Conservation (phyloP, 805 yeast genomes). For the Diddensiella santjacobensis region DNA sequence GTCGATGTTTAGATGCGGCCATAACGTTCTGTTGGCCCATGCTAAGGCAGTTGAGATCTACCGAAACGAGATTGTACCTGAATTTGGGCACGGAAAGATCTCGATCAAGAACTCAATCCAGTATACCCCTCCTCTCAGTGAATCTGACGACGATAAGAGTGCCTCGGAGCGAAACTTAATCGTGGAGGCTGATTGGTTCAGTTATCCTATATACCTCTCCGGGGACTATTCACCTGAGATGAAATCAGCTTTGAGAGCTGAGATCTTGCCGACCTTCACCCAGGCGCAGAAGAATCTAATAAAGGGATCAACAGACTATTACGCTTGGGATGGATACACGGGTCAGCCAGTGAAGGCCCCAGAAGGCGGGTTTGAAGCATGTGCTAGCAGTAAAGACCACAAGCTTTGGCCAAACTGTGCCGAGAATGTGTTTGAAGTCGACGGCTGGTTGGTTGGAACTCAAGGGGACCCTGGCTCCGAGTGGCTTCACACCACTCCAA, state of each 20-base stretch:
- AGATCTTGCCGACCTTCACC: conserved; percentile 26
- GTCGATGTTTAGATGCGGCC: conserved; percentile 17
- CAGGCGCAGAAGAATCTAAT: conserved; percentile 28
- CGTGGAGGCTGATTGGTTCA: conserved; percentile 27
- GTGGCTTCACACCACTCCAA: conserved; percentile 27
- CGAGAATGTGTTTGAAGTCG: conserved; percentile 6
- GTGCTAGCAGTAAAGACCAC: conserved; percentile 27
- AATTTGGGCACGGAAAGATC: conserved; percentile 28
- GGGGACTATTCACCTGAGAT: conserved; percentile 32
- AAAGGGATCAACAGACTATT: conserved; percentile 30
- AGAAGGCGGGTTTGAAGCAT: conserved; percentile 24
- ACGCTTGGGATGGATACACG: conserved; percentile 34
- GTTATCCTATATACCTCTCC: conserved; percentile 29
- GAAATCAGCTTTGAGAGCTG: conserved; percentile 25
- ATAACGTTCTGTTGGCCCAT: conserved; percentile 25
- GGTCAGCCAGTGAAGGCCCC: conserved; percentile 25
- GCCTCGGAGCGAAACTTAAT: conserved; percentile 32
- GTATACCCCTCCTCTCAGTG: conserved; percentile 28
- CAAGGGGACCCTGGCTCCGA: conserved; percentile 23
- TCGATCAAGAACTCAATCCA: conserved; percentile 29
- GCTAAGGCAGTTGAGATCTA: conserved; percentile 27
- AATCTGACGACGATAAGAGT: conserved; percentile 22
- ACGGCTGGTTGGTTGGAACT: conserved; percentile 22
- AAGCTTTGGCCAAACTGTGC: conserved; percentile 32
- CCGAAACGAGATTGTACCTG: conserved; percentile 27